phyloP scores from a whole-genome alignment of 164 flowering plant genomes.

The Pachysandra terminalis region DNA sequence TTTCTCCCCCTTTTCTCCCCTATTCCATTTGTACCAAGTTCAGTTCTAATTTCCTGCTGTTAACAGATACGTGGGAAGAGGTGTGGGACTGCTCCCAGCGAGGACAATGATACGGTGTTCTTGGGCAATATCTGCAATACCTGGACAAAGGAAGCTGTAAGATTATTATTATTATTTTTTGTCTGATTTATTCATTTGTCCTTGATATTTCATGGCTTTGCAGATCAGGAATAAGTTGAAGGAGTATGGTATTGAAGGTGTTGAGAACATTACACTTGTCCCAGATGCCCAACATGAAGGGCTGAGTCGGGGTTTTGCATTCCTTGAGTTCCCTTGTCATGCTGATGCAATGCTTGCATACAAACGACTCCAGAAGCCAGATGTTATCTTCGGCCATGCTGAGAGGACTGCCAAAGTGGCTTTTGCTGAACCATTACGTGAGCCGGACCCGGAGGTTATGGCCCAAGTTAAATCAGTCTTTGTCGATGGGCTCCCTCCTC shows the following conservation, averaged over 20 bases:
- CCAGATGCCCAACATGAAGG: slow-evolving; percentile 67
- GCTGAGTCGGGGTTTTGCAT: slow-evolving; percentile 77
- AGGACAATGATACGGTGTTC: slow-evolving; percentile 73
- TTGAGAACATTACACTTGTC: slow-evolving; percentile 64
- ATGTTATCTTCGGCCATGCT: slow-evolving; percentile 70
- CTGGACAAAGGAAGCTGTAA: slow-evolving; percentile 90
- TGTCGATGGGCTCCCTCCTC: slow-evolving; percentile 71
- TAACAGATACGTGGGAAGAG: slow-evolving; percentile 69
- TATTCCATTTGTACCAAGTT: neutral
- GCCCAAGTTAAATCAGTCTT: slow-evolving; percentile 77
- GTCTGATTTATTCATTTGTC: slow-evolving; percentile 4
- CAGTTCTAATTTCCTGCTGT: slow-evolving; percentile 2
- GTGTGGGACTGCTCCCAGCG: slow-evolving; percentile 68
- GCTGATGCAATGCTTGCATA: slow-evolving; percentile 73
- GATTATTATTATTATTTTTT: slow-evolving; percentile 17
- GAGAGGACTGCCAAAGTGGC: slow-evolving; percentile 85
- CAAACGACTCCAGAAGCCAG: slow-evolving; percentile 78
- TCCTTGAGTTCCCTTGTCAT: slow-evolving; percentile 72
- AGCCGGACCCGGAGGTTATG: slow-evolving; percentile 78
- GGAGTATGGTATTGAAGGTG: slow-evolving; percentile 52
- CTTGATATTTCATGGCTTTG: slow-evolving; percentile 7
- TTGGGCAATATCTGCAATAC: slow-evolving; percentile 82
- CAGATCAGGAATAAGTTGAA: slow-evolving; percentile 67
- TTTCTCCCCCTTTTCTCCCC: neutral
- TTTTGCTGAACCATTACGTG: slow-evolving; percentile 80